Evolutionary conservation across 176 grass and related monocot genomes (phyloP), one percentile per base, ranked within the genome.

Genomic region (Carex kokanica): DNA sequence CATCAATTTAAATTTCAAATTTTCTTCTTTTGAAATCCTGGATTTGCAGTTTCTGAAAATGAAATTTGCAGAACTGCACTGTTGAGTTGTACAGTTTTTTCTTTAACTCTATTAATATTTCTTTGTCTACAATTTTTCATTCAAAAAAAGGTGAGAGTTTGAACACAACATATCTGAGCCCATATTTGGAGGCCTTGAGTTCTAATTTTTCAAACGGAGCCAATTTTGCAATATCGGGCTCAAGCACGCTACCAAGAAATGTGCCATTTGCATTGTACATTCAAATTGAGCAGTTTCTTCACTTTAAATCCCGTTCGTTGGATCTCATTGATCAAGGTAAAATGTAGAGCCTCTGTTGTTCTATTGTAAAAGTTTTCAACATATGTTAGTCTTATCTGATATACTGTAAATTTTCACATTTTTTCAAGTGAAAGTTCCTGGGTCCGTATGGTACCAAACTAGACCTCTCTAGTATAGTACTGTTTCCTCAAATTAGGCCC

Each of bases 161-260:
- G 65, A 91, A 94, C 66, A 89, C 89, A 78, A 88, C 85, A 56
- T 92, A 89, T 83, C 65, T 97, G 87, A 94, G 90, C 34, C 92
- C 94, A 34, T 97, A 91, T 51, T 25, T 94, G 83, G 91, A 94
- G 81, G 91, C 94, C 0, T 15, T 91, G 53, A 88, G 88, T 64
- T 87, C 92, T 16, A 85, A 94, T 83, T 97, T 94, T 64, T 90
- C 68, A 45, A 92, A 88, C 2, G 94, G 94, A 63, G 92, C 88
- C 58, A 97, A 94, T 80, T 94, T 97, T 0, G 94, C 94, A n/a
- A 86, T 92, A 40, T 47, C 85, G 10, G 94, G 94, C n/a, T 86
- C 92, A 31, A 82, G 3, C 20, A 87, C 90, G 36, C 75, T 52
- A 38, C 94, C 94, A 11, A 85, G 86, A n/a, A 88, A 91, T 31